A percentile compares a stretch with the other conserved stretches of the same genome.
Evolutionary conservation across 2,329 filamentous ascomycete genomes (phyloP).

Genomic region (Cladophialophora psammophila): DNA sequence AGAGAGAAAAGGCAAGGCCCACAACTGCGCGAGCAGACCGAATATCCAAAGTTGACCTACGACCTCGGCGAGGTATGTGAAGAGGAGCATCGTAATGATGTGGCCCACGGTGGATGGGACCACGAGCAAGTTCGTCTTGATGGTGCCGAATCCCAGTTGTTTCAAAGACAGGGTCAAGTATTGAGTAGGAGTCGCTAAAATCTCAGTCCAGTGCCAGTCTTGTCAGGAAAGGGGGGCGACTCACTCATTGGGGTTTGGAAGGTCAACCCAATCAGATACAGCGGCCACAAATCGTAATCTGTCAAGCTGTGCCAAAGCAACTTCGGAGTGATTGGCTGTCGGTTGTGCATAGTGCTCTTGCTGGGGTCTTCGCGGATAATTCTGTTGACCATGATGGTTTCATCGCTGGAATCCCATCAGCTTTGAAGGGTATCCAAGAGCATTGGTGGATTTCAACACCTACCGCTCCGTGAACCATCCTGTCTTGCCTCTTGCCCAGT

Average conservation of each 20-base stretch:
- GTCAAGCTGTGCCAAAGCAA: slow-evolving; percentile 46
- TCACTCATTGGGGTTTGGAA: slow-evolving; percentile 36
- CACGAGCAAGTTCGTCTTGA: slow-evolving; percentile 63
- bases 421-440: neutral
- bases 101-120: slow-evolving; percentile 65
- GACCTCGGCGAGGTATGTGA: slow-evolving; percentile 46
- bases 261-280: slow-evolving; percentile 47
- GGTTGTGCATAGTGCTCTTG: slow-evolving; percentile 48
- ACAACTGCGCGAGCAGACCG: slow-evolving; percentile 57
- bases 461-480: slow-evolving; percentile 68
- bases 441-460: neutral
- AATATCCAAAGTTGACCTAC: slow-evolving; percentile 57
- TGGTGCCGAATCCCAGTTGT: slow-evolving; percentile 49
- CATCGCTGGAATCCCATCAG: slow-evolving; percentile 53
- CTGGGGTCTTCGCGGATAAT: slow-evolving; percentile 56
- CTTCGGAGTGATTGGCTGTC: slow-evolving; percentile 44
- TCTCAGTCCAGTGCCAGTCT: slow-evolving; percentile 35
- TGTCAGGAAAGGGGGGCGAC: neutral
- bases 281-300: slow-evolving; percentile 50
- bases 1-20: slow-evolving; percentile 61
- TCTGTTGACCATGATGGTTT: slow-evolving; percentile 69
- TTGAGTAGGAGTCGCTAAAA: slow-evolving; percentile 51
- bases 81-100: slow-evolving; percentile 65
- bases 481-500: slow-evolving; percentile 62
- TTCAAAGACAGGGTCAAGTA: slow-evolving; percentile 58